Evolutionary conservation across 192 early-diverging fungal species (phyloP).

Genomic region (Linnemannia elongata): DNA sequence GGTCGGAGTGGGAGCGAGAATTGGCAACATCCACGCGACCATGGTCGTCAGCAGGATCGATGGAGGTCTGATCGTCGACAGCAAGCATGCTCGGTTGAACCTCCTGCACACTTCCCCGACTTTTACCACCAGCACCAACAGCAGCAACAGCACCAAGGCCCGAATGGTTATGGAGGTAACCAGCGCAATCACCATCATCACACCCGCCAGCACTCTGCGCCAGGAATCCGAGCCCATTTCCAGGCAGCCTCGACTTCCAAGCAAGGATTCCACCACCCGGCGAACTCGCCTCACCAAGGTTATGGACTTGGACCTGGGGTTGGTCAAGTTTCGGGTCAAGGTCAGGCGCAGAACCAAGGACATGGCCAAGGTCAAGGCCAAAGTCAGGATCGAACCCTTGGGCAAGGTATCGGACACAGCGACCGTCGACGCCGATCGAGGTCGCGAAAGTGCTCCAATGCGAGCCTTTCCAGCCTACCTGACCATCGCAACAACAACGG

Average conservation of each 20-base stretch:
- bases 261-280: background rate
- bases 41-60: constrained; percentile 7
- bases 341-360: background rate
- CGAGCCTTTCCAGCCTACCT: constrained; percentile 22
- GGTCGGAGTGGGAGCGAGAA: constrained; percentile 21
- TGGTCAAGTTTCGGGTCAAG: background rate
- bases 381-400: background rate
- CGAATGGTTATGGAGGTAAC: background rate
- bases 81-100: background rate
- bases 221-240: background rate
- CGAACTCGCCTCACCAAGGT: background rate
- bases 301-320: background rate
- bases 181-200: background rate
- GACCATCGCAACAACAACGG: constrained; percentile 16
- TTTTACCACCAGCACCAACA: constrained; percentile 11
- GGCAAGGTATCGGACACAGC: background rate
- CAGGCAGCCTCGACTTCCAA: background rate
- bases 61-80: background rate
- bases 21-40: constrained; percentile 21
- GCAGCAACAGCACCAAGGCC: constrained; percentile 3
- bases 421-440: constrained; percentile 36
- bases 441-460: constrained; percentile 37
- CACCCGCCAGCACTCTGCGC: constrained; percentile 14
- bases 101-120: background rate
- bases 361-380: background rate